Percentiles rank a stretch among this genome's conserved stretches.
Conservation (phyloP, 139 green algal genomes). For the Chlorella sp. region DNA sequence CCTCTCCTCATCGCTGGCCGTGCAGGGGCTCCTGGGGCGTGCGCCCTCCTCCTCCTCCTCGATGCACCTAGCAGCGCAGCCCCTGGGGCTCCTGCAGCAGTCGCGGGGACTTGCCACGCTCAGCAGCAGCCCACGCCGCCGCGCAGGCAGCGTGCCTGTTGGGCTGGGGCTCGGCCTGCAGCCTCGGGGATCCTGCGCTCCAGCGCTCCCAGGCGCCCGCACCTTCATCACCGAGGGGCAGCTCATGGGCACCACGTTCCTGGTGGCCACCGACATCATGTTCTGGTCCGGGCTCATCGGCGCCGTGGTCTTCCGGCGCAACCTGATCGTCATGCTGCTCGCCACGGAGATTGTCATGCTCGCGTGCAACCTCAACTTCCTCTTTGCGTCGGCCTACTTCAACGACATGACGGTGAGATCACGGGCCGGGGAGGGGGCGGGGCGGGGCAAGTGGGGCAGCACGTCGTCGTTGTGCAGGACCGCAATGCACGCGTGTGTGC, state of each 20-base stretch:
- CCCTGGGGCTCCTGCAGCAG: no score
- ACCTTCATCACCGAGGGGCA: conserved; percentile 2
- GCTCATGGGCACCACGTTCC: conserved; percentile 2
- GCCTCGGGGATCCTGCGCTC: background rate
- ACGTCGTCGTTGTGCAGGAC: no score
- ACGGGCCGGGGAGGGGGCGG: no score
- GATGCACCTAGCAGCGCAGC: no score
- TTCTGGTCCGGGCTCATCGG: conserved; percentile 42
- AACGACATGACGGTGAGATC: conserved; percentile 39
- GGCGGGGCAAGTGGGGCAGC: no score
- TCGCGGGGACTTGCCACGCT: no score
- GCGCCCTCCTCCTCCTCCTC: no score
- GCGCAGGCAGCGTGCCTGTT: no score
- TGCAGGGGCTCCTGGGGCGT: no score
- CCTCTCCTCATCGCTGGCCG: no score
- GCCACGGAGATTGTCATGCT: conserved; percentile 40
- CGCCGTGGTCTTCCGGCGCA: conserved; percentile 33
- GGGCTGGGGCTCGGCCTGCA: background rate
- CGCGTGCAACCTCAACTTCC: conserved; percentile 47
- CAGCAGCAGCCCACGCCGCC: no score
- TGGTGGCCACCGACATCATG: conserved; percentile 29
- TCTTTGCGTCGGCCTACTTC: conserved; percentile 36
- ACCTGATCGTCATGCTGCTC: conserved; percentile 43
- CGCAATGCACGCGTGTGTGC: no score
- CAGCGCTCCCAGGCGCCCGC: background rate